A percentile compares a stretch with the other conserved stretches of the same genome.
These are phyloP conservation scores for Isabelozyma pseudorhagii DNA, from an alignment of 805 yeast genomes.

Conservation along the genomic window DNA sequence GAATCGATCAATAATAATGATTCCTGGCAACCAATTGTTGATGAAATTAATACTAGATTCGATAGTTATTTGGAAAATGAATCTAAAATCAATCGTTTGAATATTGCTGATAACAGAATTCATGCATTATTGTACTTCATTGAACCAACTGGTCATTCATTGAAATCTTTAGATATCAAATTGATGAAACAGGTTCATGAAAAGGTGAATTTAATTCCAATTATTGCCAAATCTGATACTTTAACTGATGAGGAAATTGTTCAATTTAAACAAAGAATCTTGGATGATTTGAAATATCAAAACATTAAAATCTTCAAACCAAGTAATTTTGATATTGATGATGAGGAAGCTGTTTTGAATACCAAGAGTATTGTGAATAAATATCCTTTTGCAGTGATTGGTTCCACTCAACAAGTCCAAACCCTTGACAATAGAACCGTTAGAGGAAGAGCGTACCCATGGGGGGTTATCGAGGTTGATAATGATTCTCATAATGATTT, in stretches of 20 bases:
- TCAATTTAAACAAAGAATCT: constrained; percentile 72
- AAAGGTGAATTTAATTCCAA: constrained; percentile 90
- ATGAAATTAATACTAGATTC: constrained; percentile 81
- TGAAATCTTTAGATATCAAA: constrained; percentile 83
- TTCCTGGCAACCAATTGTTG: constrained; percentile 88
- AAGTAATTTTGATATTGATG: constrained; percentile 73
- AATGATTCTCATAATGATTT: constrained; percentile 93
- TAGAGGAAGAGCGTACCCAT: constrained; percentile 91
- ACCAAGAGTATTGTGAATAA: constrained; percentile 64
- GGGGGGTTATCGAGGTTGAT: constrained; percentile 96
- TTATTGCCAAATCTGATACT: constrained; percentile 93
- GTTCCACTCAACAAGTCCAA: constrained; percentile 73
- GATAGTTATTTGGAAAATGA: constrained; percentile 89
- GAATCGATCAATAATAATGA: constrained; percentile 67
- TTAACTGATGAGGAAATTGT: constrained; percentile 81
- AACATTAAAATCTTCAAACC: constrained; percentile 75
- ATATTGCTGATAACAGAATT: constrained; percentile 74
- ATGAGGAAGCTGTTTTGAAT: constrained; percentile 71
- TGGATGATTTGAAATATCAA: constrained; percentile 72
- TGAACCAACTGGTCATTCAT: constrained; percentile 95
- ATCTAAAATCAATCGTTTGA: constrained; percentile 72
- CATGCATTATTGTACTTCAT: constrained; percentile 93
- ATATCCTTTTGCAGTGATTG: constrained; percentile 93
- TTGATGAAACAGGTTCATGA: constrained; percentile 85
- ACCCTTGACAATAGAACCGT: constrained; percentile 72